phyloP scores from a whole-genome alignment of 495 filamentous ascomycete genomes.

The Cercophora newfieldiana region DNA sequence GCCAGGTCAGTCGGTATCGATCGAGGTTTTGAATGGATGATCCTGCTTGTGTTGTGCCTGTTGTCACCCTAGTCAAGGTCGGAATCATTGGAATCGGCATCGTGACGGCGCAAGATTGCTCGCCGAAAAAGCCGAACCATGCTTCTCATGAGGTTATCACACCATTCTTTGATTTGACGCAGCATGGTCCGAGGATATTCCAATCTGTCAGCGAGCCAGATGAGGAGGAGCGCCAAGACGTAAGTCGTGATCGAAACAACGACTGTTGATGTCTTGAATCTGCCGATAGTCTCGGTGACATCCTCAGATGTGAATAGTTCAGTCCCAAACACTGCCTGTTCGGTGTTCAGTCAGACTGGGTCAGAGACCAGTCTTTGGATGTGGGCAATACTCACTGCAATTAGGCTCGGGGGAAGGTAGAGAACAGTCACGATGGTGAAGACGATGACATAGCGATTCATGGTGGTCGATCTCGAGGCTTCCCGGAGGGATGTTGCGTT shows the following conservation, averaged over 20 bases:
- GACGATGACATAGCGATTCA: constrained; percentile 8
- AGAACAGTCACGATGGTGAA: constrained; percentile 6
- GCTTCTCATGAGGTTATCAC: background rate
- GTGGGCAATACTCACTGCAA: background rate
- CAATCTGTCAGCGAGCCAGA: constrained; percentile 10
- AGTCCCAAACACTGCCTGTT: background rate
- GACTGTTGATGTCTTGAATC: constrained; percentile 17
- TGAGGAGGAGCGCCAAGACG: constrained; percentile 4
- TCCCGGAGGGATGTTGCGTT: constrained; percentile 1
- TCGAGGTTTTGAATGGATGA: too few relatives aligned
- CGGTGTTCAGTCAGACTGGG: background rate
- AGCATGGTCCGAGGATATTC: background rate
- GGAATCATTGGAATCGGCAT: too few relatives aligned
- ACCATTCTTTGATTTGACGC: background rate
- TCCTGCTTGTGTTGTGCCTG: too few relatives aligned
- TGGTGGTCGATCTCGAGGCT: constrained; percentile 4
- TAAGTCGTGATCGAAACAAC: constrained; percentile 16
- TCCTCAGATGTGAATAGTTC: background rate
- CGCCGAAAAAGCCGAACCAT: background rate
- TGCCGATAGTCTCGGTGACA: background rate
- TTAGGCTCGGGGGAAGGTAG: background rate
- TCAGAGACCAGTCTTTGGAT: background rate
- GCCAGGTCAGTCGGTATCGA: too few relatives aligned
- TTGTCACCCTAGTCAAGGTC: too few relatives aligned
- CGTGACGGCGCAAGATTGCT: background rate